Evolutionary conservation across 163 green algal species (phyloP).

Genomic region (Chlamydomonas reinhardtii): DNA sequence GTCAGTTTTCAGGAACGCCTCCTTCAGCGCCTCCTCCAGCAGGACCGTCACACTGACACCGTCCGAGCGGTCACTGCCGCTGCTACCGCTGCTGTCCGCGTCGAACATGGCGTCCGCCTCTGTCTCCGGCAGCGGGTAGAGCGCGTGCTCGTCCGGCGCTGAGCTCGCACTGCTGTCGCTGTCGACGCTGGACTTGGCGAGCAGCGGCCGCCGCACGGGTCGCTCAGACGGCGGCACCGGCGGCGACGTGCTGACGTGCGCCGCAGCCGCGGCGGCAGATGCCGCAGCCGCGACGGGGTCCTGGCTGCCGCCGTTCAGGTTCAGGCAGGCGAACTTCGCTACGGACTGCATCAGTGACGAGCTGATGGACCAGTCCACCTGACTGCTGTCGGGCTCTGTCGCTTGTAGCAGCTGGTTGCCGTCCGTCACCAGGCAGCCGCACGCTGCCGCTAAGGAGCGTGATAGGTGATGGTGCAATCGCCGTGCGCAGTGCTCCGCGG

Average conservation of each 20-base stretch:
- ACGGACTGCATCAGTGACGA: conserved; percentile 42
- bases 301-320: background rate
- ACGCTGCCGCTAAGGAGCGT: conserved; percentile 64
- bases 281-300: conserved; percentile 12
- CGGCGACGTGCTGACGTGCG: too few species aligned
- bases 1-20: conserved; percentile 74
- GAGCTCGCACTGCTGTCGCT: conserved; percentile 34
- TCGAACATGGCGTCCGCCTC: conserved; percentile 29
- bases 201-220: background rate
- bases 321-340: conserved; percentile 41
- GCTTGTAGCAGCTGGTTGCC: conserved; percentile 46
- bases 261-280: background rate
- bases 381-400: conserved; percentile 15
- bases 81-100: conserved; percentile 39
- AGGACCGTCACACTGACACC: conserved; percentile 33
- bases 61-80: conserved; percentile 21
- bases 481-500: conserved; percentile 86
- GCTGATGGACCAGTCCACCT: conserved; percentile 45
- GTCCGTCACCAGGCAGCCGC: conserved; percentile 24
- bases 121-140: conserved; percentile 28
- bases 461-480: conserved; percentile 88
- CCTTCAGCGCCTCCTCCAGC: conserved; percentile 68
- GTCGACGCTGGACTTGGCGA: conserved; percentile 9
- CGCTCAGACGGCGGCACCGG: too few species aligned
- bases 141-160: conserved; percentile 8